Conservation (phyloP, 371 early-diverging fungal genomes). For the Coemansia sp. region DNA sequence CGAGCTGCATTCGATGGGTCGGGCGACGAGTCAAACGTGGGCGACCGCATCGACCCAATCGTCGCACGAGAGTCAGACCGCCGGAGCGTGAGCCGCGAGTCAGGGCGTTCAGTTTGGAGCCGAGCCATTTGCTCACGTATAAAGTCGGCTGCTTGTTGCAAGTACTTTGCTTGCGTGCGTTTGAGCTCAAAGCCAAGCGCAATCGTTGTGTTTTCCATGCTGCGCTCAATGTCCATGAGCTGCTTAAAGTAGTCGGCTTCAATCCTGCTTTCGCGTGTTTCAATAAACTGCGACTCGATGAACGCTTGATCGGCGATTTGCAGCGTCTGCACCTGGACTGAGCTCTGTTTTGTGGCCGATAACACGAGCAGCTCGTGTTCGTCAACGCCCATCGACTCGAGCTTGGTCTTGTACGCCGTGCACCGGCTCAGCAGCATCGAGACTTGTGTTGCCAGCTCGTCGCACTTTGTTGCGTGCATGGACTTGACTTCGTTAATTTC, state of each 20-base stretch:
- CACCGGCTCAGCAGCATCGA: constrained; percentile 22
- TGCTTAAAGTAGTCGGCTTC: constrained; percentile 47
- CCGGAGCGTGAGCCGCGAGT: constrained; percentile 24
- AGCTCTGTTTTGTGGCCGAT: background rate
- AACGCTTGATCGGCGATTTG: constrained; percentile 42
- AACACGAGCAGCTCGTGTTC: constrained; percentile 38
- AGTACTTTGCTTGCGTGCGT: constrained; percentile 48
- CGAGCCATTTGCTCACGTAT: constrained; percentile 48
- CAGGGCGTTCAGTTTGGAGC: constrained; percentile 28
- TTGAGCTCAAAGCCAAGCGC: constrained; percentile 50
- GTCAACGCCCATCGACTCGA: constrained; percentile 14
- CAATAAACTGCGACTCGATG: constrained; percentile 45
- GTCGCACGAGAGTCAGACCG: constrained; percentile 9
- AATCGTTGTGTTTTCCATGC: constrained; percentile 51
- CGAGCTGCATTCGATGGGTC: background rate
- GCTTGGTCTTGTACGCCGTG: constrained; percentile 18
- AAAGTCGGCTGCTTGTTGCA: constrained; percentile 50
- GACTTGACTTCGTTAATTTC: constrained; percentile 38
- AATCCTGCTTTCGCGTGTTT: constrained; percentile 45
- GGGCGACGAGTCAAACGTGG: background rate
- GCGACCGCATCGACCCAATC: background rate
- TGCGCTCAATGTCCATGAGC: constrained; percentile 48
- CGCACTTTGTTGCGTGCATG: constrained; percentile 45
- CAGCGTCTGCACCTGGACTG: background rate
- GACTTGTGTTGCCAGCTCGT: constrained; percentile 41